phyloP scores from a whole-genome alignment of 2,329 filamentous ascomycete species.

The Penicillium sp. region DNA sequence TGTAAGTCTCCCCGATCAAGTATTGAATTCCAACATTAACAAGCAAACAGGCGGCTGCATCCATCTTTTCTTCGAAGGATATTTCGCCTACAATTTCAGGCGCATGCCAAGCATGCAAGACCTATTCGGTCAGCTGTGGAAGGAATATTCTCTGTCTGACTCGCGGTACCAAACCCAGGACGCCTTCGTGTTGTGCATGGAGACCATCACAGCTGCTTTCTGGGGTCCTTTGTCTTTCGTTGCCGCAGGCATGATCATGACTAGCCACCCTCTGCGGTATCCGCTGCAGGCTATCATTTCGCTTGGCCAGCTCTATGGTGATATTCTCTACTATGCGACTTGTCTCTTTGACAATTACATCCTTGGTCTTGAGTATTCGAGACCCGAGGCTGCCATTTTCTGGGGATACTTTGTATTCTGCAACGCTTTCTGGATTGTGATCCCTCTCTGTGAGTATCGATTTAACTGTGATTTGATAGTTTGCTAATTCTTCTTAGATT shows the following conservation, averaged over 20 bases:
- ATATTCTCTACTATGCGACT: conserved; percentile 58
- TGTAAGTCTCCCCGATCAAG: not conserved
- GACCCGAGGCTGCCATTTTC: conserved; percentile 57
- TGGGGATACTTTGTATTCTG: conserved; percentile 59
- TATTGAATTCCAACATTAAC: not conserved
- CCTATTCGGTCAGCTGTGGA: conserved; percentile 80
- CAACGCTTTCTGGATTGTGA: conserved; percentile 59
- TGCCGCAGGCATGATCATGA: conserved; percentile 50
- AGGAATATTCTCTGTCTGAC: conserved; percentile 81
- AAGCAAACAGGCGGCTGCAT: conserved; percentile 35
- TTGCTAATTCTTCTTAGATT: not conserved
- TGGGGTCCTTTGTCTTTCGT: conserved; percentile 56
- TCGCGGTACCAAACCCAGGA: conserved; percentile 78
- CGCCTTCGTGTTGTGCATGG: conserved; percentile 78
- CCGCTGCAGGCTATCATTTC: conserved; percentile 55
- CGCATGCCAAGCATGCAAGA: conserved; percentile 61
- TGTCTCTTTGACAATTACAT: conserved; percentile 54
- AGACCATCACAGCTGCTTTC: conserved; percentile 70
- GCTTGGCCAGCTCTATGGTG: conserved; percentile 57
- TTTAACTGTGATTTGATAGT: not conserved
- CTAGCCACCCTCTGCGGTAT: conserved; percentile 51
- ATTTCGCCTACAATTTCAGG: conserved; percentile 65
- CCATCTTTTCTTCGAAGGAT: conserved; percentile 73
- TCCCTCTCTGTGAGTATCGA: conserved; percentile 48
- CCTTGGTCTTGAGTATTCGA: conserved; percentile 49